phyloP scores from a whole-genome alignment of 2,329 filamentous ascomycete genomes.

The Cercospora citrullina region DNA sequence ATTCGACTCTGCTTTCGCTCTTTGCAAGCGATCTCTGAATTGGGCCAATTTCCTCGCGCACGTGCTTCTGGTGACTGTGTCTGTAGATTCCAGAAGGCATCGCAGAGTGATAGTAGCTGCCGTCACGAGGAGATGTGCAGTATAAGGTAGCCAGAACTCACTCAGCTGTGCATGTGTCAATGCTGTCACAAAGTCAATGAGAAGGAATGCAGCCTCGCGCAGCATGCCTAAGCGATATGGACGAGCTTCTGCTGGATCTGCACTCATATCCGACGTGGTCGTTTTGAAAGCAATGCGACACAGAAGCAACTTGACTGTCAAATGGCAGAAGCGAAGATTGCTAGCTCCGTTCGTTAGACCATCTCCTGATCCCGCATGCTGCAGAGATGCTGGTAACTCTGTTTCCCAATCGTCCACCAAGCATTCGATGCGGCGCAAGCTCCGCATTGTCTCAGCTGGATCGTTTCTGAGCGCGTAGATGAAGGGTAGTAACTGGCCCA shows the following conservation, averaged over 20 bases:
- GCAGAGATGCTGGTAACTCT: conserved; percentile 34
- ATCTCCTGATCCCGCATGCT: neutral
- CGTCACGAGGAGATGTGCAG: conserved; percentile 55
- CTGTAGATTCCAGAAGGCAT: conserved; percentile 54
- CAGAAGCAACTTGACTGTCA: conserved; percentile 44
- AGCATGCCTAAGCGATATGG: conserved; percentile 46
- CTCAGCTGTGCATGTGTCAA: conserved; percentile 50
- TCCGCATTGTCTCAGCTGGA: conserved; percentile 32
- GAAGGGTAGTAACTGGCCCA: conserved; percentile 43
- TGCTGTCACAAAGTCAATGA: conserved; percentile 53
- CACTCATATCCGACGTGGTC: conserved; percentile 30
- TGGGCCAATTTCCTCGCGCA: conserved; percentile 40
- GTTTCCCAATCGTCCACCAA: conserved; percentile 40
- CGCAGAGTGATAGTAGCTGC: conserved; percentile 56
- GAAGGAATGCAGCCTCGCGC: conserved; percentile 51
- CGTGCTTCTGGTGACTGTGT: conserved; percentile 49
- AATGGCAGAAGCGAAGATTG: conserved; percentile 45
- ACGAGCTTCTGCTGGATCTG: conserved; percentile 28
- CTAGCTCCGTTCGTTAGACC: conserved; percentile 29
- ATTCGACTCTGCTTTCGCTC: conserved; percentile 8
- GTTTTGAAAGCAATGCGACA: conserved; percentile 37
- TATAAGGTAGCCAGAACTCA: conserved; percentile 56
- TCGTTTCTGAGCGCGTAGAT: conserved; percentile 42
- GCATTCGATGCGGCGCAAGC: conserved; percentile 38
- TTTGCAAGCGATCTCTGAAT: conserved; percentile 11